A percentile compares a stretch with the other conserved stretches of the same genome.
These are phyloP conservation scores for Geotrichum citri-aurantii DNA, from an alignment of 1,139 yeast species.

Conservation along the genomic window DNA sequence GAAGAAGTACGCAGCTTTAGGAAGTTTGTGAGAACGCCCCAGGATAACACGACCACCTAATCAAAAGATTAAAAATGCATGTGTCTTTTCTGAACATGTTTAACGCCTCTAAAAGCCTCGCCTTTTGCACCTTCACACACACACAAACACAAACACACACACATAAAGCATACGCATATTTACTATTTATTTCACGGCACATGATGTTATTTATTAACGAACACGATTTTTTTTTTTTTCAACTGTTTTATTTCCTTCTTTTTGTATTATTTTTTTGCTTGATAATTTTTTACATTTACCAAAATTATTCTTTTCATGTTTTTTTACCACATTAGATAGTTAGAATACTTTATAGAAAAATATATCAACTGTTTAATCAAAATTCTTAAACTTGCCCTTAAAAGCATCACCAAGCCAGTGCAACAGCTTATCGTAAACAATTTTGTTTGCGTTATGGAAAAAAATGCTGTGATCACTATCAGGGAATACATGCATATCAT, in stretches of 20 bases:
- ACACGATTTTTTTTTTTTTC: background rate
- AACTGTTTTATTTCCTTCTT: background rate
- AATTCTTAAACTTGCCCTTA: conserved; percentile 37
- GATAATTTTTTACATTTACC: background rate
- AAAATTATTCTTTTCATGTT: conserved; percentile 9
- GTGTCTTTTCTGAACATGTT: no score
- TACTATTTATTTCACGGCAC: conserved; percentile 20
- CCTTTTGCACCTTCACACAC: no score
- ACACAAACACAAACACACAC: conserved; percentile 24
- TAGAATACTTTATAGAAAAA: background rate
- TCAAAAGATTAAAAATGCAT: no score
- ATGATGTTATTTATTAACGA: background rate
- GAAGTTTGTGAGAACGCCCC: conserved; percentile 68
- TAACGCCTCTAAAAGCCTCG: no score
- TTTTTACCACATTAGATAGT: background rate
- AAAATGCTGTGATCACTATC: conserved; percentile 84
- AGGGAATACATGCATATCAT: conserved; percentile 86
- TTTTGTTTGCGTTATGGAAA: conserved; percentile 70
- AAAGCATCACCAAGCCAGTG: conserved; percentile 72
- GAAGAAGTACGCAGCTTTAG: conserved; percentile 78
- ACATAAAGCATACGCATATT: conserved; percentile 27
- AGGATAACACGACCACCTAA: conserved; percentile 47
- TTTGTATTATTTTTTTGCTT: conserved; percentile 1
- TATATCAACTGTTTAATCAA: background rate
- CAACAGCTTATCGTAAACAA: conserved; percentile 69